These are phyloP conservation scores for Pseudogymnoascus pannorum DNA, from an alignment of 2,329 filamentous ascomycete species.

Conservation along the genomic window DNA sequence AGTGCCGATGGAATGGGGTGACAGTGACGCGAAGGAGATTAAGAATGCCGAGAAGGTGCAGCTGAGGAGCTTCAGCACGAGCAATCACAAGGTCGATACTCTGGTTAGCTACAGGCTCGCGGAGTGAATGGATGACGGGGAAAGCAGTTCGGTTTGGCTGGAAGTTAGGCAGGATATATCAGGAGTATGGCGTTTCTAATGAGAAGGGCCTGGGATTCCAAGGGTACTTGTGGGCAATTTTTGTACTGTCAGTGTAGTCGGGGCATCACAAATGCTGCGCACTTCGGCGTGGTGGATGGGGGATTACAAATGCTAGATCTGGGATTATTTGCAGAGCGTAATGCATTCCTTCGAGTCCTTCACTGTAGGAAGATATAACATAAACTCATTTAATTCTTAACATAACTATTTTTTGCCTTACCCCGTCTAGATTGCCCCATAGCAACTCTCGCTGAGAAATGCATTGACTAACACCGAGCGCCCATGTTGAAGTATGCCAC, in stretches of 20 bases:
- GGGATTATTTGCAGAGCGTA: too few relatives aligned
- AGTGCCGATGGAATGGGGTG: conserved; percentile 96
- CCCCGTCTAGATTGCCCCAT: conserved; percentile 4
- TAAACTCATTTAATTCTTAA: conserved; percentile 1
- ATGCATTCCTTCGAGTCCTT: neutral
- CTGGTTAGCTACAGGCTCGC: conserved; percentile 79
- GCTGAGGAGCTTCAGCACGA: conserved; percentile 90
- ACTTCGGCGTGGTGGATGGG: too few relatives aligned
- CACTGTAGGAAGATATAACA: neutral
- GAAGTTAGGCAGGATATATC: neutral
- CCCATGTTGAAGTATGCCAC: conserved; percentile 9
- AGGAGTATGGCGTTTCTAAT: neutral
- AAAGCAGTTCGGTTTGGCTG: neutral
- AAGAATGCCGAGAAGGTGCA: conserved; percentile 88
- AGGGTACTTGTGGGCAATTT: neutral
- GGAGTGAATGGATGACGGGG: conserved; percentile 30
- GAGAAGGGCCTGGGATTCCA: neutral
- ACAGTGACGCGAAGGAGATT: conserved; percentile 97
- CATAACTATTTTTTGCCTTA: neutral
- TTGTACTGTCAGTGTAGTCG: too few relatives aligned
- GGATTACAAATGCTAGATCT: too few relatives aligned
- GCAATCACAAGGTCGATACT: conserved; percentile 88
- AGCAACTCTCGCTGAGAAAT: conserved; percentile 4
- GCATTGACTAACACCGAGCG: conserved; percentile 3
- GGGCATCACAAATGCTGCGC: neutral